Evolutionary conservation across 2,329 filamentous ascomycete species (phyloP), one percentile per base, ranked within the genome.

Genomic region (Neofusicoccum cordaticola): DNA sequence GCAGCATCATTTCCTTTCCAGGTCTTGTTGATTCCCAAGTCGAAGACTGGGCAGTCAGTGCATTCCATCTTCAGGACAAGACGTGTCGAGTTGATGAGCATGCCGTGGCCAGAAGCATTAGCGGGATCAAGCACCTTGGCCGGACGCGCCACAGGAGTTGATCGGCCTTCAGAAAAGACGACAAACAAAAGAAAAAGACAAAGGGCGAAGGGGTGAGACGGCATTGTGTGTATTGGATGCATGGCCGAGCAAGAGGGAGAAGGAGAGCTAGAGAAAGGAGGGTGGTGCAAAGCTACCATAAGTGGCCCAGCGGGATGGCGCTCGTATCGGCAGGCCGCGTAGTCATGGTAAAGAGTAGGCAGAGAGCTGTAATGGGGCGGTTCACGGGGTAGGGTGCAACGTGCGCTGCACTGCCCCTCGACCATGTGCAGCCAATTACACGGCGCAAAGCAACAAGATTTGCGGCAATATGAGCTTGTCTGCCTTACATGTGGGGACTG

Each of bases 11-110:
- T 51, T 4, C 19, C 22, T 13, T 42, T 42, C 58, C 58, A 62
- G 4, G 35, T 27, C 19, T 62, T 50, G 3, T 19, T 19, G 11
- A 27, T 35, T 8, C 35, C 58, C 7, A 51, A 8, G 5, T 41
- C 45, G 11, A 41, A 48, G 3, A 62, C 35, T 2, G 58, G 44
- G 41, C 45, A 62, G 11, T 50, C 31, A 8, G 31, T 44, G n/a
- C 58, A 62, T 13, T 62, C 34, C 34, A 62, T 17, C 12, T 39
- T 48, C 45, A 62, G 34, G 6, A 62, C 19, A n/a, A 62, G 44
- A 19, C 44, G 58, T 2, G 17, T 17, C 22, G 34, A 27, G 22
- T 41, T 39, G 58, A 51, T 22, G n/a, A 62, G 22, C 27, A 34
- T 51, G 19, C 58, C 58, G 3, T 31, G 17, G 12, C 15, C 19